Percentiles rank a stretch among this genome's conserved stretches.
phyloP scores from a whole-genome alignment of 768 basidiomycete genomes.

The Strobilomyces dryophilus region DNA sequence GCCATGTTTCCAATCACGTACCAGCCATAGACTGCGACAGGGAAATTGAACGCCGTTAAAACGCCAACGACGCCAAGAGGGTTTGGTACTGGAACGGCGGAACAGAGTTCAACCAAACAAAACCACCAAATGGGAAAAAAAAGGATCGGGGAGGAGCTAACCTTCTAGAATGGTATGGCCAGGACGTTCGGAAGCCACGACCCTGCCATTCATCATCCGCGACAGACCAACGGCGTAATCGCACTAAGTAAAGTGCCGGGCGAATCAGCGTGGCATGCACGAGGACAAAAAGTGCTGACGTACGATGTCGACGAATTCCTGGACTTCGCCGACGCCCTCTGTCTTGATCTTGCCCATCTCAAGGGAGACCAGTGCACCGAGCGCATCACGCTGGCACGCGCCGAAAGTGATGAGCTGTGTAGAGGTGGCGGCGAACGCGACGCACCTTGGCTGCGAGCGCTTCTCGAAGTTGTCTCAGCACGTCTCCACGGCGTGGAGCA shows the following conservation, averaged over 20 bases:
- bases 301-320: constrained; percentile 93
- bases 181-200: constrained; percentile 84
- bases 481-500: constrained; percentile 84
- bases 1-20: constrained; percentile 28
- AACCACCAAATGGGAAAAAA: neutral
- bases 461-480: constrained; percentile 83
- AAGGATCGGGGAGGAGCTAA: constrained; percentile 21
- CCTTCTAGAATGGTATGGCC: constrained; percentile 92
- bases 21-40: constrained; percentile 92
- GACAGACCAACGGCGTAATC: constrained; percentile 94
- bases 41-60: constrained; percentile 95
- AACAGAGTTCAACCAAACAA: constrained; percentile 8
- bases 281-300: constrained; percentile 26
- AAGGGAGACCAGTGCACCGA: constrained; percentile 80
- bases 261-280: constrained; percentile 5
- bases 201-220: constrained; percentile 89
- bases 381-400: constrained; percentile 55
- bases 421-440: neutral
- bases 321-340: constrained; percentile 91
- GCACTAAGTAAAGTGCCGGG: constrained; percentile 64
- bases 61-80: constrained; percentile 75
- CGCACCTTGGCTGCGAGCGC: constrained; percentile 73
- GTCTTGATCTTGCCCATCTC: constrained; percentile 92
- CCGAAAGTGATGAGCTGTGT: constrained; percentile 8
- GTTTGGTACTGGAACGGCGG: constrained; percentile 66